A percentile compares a stretch with the other conserved stretches of the same genome.
Conservation (phyloP, 306 rosid species). For the Cucurbita moschata region DNA sequence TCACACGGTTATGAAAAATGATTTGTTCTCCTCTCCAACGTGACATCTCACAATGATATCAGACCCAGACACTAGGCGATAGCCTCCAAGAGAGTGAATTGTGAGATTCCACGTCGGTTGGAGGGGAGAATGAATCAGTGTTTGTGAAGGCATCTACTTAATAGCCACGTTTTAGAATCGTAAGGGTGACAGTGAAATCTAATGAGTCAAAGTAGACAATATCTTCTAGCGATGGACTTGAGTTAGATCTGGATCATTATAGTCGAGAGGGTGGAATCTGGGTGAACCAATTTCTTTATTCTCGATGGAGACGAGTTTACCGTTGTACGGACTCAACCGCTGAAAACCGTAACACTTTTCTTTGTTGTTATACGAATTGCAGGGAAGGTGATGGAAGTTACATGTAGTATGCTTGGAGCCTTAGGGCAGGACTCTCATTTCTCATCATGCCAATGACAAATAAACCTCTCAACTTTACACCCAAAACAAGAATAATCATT, state of each 20-base stretch:
- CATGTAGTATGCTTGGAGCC: conserved; percentile 72
- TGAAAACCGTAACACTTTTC: neutral
- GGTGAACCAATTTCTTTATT: neutral
- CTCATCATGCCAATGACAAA: conserved; percentile 44
- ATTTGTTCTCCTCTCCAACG: too few relatives aligned
- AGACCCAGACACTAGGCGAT: too few relatives aligned
- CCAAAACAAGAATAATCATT: neutral
- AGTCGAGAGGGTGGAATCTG: neutral
- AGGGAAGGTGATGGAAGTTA: conserved; percentile 77
- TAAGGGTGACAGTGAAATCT: too few relatives aligned
- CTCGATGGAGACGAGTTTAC: neutral
- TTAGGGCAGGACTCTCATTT: conserved; percentile 50
- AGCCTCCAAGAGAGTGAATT: too few relatives aligned
- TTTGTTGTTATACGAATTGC: conserved; percentile 19
- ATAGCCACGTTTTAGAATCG: too few relatives aligned
- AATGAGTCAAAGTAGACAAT: too few relatives aligned
- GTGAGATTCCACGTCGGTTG: too few relatives aligned
- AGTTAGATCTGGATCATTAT: neutral
- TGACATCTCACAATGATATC: too few relatives aligned
- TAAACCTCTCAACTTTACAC: neutral
- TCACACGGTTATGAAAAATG: too few relatives aligned
- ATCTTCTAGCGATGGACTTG: neutral
- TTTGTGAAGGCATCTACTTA: too few relatives aligned
- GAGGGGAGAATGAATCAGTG: too few relatives aligned
- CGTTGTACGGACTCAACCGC: neutral